Percentiles rank a stretch among this genome's conserved stretches.
These are phyloP conservation scores for Solanum hybrid DNA, from an alignment of 305 asterid species.

Conservation along the genomic window DNA sequence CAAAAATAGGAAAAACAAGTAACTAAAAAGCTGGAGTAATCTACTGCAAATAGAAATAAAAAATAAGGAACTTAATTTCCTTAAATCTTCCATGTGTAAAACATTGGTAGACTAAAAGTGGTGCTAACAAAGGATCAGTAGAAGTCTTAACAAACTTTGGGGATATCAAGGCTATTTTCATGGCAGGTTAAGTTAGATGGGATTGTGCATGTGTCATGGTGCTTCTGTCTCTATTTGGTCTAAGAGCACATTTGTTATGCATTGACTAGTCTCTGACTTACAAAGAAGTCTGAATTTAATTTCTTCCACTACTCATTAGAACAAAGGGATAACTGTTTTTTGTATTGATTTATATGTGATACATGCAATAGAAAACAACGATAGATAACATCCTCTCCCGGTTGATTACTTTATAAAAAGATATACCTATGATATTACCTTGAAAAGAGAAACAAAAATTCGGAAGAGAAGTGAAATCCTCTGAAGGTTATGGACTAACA, in stretches of 20 bases:
- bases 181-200: neutral
- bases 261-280: neutral
- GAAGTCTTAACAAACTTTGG: neutral
- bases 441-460: neutral
- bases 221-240: neutral
- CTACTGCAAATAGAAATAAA: neutral
- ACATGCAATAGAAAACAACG: neutral
- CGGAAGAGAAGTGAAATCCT: neutral
- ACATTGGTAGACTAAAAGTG: neutral
- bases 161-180: neutral
- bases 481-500: neutral
- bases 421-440: neutral
- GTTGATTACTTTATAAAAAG: neutral
- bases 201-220: neutral
- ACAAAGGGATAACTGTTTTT: neutral
- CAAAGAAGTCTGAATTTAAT: neutral
- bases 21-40: neutral
- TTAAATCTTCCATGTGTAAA: neutral
- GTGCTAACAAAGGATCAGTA: neutral
- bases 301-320: neutral
- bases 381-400: neutral
- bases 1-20: too few relatives aligned
- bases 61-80: neutral
- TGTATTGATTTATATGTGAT: neutral
- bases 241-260: neutral